These are phyloP conservation scores for Mrakiaceae sp. DNA, from an alignment of 1,284 basidiomycete species.

Conservation along the genomic window DNA sequence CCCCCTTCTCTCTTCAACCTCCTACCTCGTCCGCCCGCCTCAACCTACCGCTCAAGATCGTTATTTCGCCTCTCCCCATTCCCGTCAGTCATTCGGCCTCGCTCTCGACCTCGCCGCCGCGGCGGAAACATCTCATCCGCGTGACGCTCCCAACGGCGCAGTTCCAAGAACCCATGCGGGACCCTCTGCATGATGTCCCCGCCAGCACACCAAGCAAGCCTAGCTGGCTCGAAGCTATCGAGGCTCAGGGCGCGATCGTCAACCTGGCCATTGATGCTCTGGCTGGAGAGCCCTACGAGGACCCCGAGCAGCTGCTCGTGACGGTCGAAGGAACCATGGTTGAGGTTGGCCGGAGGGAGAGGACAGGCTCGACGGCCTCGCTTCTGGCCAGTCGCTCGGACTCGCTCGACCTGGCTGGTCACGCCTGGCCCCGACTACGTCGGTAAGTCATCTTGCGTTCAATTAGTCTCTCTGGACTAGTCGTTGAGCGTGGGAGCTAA, in stretches of 20 bases:
- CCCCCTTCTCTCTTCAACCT: constrained; percentile 20
- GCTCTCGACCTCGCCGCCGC: constrained; percentile 27
- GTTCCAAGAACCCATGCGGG: constrained; percentile 56
- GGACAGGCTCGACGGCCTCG: background rate
- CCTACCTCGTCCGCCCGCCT: background rate
- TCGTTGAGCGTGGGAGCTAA: too few species aligned
- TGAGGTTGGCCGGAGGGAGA: constrained; percentile 32
- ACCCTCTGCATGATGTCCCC: constrained; percentile 47
- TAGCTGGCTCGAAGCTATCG: constrained; percentile 58
- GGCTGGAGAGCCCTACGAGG: constrained; percentile 18
- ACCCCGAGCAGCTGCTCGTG: constrained; percentile 26
- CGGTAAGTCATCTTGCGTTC: constrained; percentile 2
- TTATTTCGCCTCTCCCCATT: constrained; percentile 51
- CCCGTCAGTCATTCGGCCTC: constrained; percentile 62
- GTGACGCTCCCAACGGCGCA: constrained; percentile 70
- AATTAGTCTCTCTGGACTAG: too few species aligned
- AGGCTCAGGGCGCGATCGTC: constrained; percentile 54
- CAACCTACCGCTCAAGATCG: constrained; percentile 19
- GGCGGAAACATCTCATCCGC: constrained; percentile 58
- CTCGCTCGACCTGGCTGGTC: too few species aligned
- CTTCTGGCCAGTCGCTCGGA: background rate
- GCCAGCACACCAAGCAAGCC: constrained; percentile 54
- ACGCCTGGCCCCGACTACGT: constrained; percentile 3
- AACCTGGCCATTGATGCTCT: constrained; percentile 47
- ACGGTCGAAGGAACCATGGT: constrained; percentile 48